Base-by-base conservation (phyloP, 2,329 filamentous ascomycete genomes). In the Stachybotrys chlorohalonatus region DNA sequence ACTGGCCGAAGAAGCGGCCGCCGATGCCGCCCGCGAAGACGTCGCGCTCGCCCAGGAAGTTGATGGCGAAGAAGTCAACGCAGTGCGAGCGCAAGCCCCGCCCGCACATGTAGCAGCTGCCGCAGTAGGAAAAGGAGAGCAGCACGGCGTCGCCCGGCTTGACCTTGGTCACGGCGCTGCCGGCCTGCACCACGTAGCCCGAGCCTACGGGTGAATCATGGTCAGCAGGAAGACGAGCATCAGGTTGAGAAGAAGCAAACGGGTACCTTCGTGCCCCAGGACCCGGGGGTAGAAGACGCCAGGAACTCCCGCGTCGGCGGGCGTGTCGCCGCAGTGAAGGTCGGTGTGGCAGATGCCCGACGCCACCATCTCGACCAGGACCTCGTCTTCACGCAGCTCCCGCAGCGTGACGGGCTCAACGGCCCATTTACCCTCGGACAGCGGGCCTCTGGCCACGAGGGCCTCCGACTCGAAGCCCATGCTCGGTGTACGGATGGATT, bases 311-410 rank as follows among this genome's bases (percentile, higher is more conserved):
- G 54, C 13, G 11, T 59, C 55, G 24, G 47, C 56, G 6, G 56
- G 45, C 0, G 62, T 66, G 8, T 72, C 68, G 2, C 73, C 76
- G 52, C 78, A 72, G 31, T 75, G 64, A 9, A 80, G 61, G 58
- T 83, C 80, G 0, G 78, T 79, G 56, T 83, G 80, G 57, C 80
- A 83, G 52, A 83, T 73, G 0, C 80, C 79, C 0, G 74, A 74
- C 0, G 79, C 77, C 1, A 80, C 68, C 55, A 82, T 75, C 47
- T 79, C 75, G 4, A 82, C 73, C 2, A 81, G 66, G 2, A 81
- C 64, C 63, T 82, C 79, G 32, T 78, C 73, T 1, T 74, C 66
- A 7, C 58, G 62, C 11, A 63, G 51, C 1, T 61, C 61, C 11
- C 65, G 63, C 11, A 68, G 61, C 1, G 58, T 61, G 1, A 70